phyloP scores from a whole-genome alignment of 2,329 filamentous ascomycete genomes.

The Podosphaera fusca region DNA sequence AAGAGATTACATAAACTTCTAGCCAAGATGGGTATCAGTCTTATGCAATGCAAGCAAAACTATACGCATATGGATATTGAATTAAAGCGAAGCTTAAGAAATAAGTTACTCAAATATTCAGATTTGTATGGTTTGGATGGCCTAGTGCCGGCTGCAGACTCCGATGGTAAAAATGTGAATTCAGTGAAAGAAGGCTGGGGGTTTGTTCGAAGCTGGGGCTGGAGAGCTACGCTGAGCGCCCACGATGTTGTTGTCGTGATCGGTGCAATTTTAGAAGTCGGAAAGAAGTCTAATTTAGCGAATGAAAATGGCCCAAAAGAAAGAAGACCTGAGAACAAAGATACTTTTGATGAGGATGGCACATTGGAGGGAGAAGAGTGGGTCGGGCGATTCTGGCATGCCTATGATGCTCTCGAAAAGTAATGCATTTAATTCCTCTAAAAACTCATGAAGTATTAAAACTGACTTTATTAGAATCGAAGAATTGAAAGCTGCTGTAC shows the following conservation, averaged over 20 bases:
- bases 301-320: slow-evolving; percentile 13
- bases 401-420: slow-evolving; percentile 50
- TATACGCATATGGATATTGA: slow-evolving; percentile 99
- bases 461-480: slow-evolving; percentile 37
- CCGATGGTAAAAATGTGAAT: slow-evolving; percentile 43
- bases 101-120: slow-evolving; percentile 74
- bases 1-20: slow-evolving; percentile 83
- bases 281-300: slow-evolving; percentile 23
- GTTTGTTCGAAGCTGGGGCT: slow-evolving; percentile 93
- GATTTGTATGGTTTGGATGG: slow-evolving; percentile 86
- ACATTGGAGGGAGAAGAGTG: slow-evolving; percentile 36
- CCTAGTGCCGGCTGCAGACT: slow-evolving; percentile 59
- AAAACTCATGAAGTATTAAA: neutral
- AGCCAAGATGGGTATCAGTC: slow-evolving; percentile 91
- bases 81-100: slow-evolving; percentile 65
- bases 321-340: slow-evolving; percentile 20
- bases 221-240: slow-evolving; percentile 81
- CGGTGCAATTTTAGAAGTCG: slow-evolving; percentile 80
- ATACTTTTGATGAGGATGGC: slow-evolving; percentile 22
- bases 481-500: slow-evolving; percentile 50
- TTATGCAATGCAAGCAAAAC: slow-evolving; percentile 81
- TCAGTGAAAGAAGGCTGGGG: slow-evolving; percentile 82
- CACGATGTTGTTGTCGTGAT: slow-evolving; percentile 87
- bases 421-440: slow-evolving; percentile 18
- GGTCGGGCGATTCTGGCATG: slow-evolving; percentile 45